Base-by-base conservation (phyloP, 331 rosid species). In the Quercus tomentella region DNA sequence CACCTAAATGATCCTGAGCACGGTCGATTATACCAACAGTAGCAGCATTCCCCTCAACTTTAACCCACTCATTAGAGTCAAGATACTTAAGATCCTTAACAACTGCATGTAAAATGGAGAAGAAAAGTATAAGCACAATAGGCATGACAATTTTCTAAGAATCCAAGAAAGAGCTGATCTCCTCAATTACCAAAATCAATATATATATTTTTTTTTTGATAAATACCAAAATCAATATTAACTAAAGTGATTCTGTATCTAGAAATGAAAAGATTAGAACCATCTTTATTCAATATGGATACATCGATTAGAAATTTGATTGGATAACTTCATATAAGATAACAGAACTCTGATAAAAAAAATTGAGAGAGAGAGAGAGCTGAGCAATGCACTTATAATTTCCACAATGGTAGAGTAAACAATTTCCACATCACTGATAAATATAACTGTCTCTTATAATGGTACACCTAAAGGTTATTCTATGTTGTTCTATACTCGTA, bases 1-100 rank as follows among this genome's bases (percentile, higher is more conserved):
- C 99, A 21, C 99, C 99, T 76, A 95, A 87, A 84, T 95, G 98
- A 84, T 91, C 96, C 85, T 95, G 99, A 45, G 98, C 98, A 78
- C 93, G 96, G 74, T 95, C 97, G n/a, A 92, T 93, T 83, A 95
- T 89, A 77, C 98, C 99, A 49, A 95, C 79, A n/a, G 91, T 90
- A 54, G 94, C 99, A 26, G 92, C 83, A 21, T 89, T 84, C 73
- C 94, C 99, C n/a, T 95, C 97, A 76, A 95, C 92, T 78, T 91
- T 93, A 73, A 87, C 97, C 99, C 99, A 95, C 78, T 95, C 99
- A 25, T 95, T 96, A 78, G 97, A 89, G 77, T 85, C 91, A 0
- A 92, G 93, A 79, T 95, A 95, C 75, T 90, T 91, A 71, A 91
- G 35, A 83, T 93, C 97, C 83, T 90, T 95, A 77, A 88, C 69